Evolutionary conservation across 257 asterid genomes (phyloP).

Genomic region (Anisodus tanguticus): DNA sequence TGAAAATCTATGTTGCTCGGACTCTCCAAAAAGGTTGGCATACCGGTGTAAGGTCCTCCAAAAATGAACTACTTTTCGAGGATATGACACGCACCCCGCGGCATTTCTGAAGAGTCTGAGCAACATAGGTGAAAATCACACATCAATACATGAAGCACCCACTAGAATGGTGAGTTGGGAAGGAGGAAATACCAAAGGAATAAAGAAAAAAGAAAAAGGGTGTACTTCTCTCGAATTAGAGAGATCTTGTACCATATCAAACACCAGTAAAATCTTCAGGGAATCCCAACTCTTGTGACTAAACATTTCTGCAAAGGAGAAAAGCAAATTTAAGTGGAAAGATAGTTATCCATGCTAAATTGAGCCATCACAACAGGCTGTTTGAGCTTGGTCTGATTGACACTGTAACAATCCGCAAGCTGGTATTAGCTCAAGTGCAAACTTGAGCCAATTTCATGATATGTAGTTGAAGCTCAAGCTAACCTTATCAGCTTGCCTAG

Average conservation of each 20-base stretch:
- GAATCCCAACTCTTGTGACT: slow-evolving; percentile 46
- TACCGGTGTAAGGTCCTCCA: too few relatives aligned
- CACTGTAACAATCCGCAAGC: slow-evolving; percentile 42
- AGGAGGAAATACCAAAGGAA: slow-evolving; percentile 34
- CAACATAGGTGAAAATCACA: background rate
- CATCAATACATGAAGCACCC: slow-evolving; percentile 1
- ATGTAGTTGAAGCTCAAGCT: slow-evolving; percentile 48
- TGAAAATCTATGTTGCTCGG: too few relatives aligned
- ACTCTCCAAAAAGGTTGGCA: too few relatives aligned
- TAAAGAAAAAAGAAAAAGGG: slow-evolving; percentile 26
- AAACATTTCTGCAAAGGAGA: slow-evolving; percentile 64
- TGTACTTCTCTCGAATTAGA: slow-evolving; percentile 33
- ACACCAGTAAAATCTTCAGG: slow-evolving; percentile 51
- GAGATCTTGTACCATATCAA: slow-evolving; percentile 40
- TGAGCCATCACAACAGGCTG: slow-evolving; percentile 42
- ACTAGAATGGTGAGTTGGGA: background rate
- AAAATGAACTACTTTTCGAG: too few relatives aligned
- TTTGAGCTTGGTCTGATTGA: slow-evolving; percentile 44
- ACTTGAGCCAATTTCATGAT: slow-evolving; percentile 43
- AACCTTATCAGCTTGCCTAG: slow-evolving; percentile 42
- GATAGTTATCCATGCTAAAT: slow-evolving; percentile 31
- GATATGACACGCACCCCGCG: too few relatives aligned
- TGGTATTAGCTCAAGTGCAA: slow-evolving; percentile 35
- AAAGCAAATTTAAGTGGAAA: slow-evolving; percentile 49
- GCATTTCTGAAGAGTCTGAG: too few relatives aligned